Percentiles rank a stretch among this genome's conserved stretches.
Conservation (phyloP, 129 eudicot species). For the Cynara cardunculus region DNA sequence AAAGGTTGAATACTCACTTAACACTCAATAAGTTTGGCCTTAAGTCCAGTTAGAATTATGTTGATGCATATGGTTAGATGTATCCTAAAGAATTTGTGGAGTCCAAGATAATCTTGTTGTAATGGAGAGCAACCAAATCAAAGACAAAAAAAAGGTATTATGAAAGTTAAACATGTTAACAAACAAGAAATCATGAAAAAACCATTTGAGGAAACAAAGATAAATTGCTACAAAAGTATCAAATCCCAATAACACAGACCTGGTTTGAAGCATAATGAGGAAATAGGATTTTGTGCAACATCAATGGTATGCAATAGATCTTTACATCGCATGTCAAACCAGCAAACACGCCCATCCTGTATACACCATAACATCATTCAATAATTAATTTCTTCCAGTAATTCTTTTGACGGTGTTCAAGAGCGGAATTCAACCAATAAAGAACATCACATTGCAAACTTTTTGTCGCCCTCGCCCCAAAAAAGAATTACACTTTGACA, state of each 20-base stretch:
- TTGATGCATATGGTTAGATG: not conserved
- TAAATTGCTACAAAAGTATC: not conserved
- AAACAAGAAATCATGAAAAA: not conserved
- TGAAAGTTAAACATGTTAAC: not conserved
- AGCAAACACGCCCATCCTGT: slow-evolving; percentile 87
- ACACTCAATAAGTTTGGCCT: not conserved
- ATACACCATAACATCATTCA: slow-evolving; percentile 1
- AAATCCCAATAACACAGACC: slow-evolving; percentile 39
- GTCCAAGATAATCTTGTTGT: not conserved
- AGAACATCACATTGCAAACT: not conserved
- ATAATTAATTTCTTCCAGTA: not conserved
- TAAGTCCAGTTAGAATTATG: not conserved
- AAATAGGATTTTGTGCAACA: slow-evolving; percentile 59
- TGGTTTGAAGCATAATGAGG: slow-evolving; percentile 79
- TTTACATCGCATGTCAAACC: slow-evolving; percentile 90
- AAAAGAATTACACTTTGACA: not conserved
- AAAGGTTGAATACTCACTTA: not conserved
- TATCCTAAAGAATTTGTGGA: not conserved
- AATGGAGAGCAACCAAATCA: not conserved
- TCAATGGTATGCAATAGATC: slow-evolving; percentile 55
- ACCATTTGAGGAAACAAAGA: not conserved
- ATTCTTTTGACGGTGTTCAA: too few species aligned
- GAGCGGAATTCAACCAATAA: not conserved
- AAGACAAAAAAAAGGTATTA: not conserved
- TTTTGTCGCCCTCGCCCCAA: not conserved